Evolutionary conservation across 129 eudicot genomes (phyloP), one percentile per base, ranked within the genome.

Genomic region (Erigeron canadensis): DNA sequence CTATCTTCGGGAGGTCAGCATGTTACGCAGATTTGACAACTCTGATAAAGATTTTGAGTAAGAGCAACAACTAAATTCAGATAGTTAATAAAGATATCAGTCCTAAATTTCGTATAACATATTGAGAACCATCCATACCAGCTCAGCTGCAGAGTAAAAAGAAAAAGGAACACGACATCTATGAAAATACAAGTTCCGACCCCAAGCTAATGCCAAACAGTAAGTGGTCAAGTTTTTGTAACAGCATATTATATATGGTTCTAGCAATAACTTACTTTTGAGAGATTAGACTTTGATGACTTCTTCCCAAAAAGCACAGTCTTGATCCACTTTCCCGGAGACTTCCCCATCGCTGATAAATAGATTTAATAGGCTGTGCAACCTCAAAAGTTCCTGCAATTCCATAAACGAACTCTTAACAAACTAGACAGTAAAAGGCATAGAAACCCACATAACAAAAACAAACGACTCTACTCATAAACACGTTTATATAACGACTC

Each of bases 291-390:
- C 72, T 84, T 88, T 17, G 97, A 85, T 42, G 89, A 75, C 71
- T 88, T 91, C 85, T 88, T 91, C 76, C 97, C 92, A 39, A 86
- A 86, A 78, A 86, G 88, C 63, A 91, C 84, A 56, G 89, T 81
- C 79, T 91, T 91, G 76, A 88, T 82, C 97, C 97, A 91, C 80
- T 86, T 91, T 85, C 85, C 97, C 13, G 97, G 92, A 76, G 97
- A 91, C 77, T 85, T 90, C 75, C 96, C 91, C 96, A 90, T 90
- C 38, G 82, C 67, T 57, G 48, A 59, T 9, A 34, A 71, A 62
- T 69, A 50, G 37, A 48, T 37, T 23, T 42, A 61, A 77, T 40
- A 63, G 74, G 18, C 43, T 38, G 45, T 57, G 66, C 41, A 53
- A 48, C 72, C 71, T 83, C 55, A 71, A 72, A 55, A 63, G 60